A percentile compares a stretch with the other conserved stretches of the same genome.
These are phyloP conservation scores for Nicotiana tomentosiformis DNA, from an alignment of 257 asterid species.

Conservation along the genomic window DNA sequence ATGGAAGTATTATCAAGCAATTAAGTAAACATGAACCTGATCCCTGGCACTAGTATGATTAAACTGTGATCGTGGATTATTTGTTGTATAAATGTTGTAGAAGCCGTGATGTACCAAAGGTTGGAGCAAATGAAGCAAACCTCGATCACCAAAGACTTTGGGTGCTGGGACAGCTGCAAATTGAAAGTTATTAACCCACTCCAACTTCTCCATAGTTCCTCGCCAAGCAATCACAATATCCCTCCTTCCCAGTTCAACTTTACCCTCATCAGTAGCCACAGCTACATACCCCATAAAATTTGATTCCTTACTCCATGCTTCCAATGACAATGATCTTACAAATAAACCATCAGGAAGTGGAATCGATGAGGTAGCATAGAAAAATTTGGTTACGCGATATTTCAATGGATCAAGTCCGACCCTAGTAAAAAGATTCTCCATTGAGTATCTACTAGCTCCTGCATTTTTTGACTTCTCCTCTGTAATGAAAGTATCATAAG, in stretches of 20 bases:
- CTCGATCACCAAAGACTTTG: constrained; percentile 34
- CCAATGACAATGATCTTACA: constrained; percentile 49
- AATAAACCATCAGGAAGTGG: constrained; percentile 61
- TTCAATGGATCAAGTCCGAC: constrained; percentile 48
- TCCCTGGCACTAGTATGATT: constrained; percentile 55
- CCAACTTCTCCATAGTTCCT: constrained; percentile 56
- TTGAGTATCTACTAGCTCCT: constrained; percentile 49
- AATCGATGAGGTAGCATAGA: constrained; percentile 59
- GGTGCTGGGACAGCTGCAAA: constrained; percentile 50
- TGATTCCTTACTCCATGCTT: constrained; percentile 76
- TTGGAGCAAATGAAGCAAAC: background rate
- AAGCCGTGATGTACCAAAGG: constrained; percentile 63
- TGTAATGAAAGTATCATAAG: constrained; percentile 64
- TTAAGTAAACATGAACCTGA: constrained; percentile 35
- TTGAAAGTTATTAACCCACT: constrained; percentile 63
- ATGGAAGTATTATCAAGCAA: background rate
- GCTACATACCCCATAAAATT: constrained; percentile 86
- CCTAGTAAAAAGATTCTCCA: constrained; percentile 36
- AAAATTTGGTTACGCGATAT: constrained; percentile 46
- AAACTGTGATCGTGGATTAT: constrained; percentile 54
- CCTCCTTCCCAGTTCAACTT: constrained; percentile 53
- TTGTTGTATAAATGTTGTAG: constrained; percentile 61
- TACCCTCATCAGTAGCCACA: constrained; percentile 79
- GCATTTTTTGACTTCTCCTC: constrained; percentile 63
- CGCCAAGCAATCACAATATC: constrained; percentile 79